Evolutionary conservation across 805 yeast species (phyloP).

Genomic region (Ogataea paradorogensis): DNA sequence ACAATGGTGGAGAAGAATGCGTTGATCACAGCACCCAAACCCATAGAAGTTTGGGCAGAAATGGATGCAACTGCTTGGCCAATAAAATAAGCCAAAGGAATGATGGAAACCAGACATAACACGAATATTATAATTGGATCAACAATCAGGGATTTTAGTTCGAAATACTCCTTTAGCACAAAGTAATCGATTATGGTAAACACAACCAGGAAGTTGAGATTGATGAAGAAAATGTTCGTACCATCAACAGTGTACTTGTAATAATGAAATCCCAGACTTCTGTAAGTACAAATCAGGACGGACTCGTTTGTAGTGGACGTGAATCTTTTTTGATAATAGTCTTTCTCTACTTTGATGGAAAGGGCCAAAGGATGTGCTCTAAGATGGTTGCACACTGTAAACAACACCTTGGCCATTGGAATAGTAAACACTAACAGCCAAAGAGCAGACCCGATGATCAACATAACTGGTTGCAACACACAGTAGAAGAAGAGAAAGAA

Average conservation of each 20-base stretch:
- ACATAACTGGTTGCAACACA: slow-evolving; percentile 64
- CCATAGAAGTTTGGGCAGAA: slow-evolving; percentile 98
- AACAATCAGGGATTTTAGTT: slow-evolving; percentile 44
- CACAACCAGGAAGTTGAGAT: slow-evolving; percentile 71
- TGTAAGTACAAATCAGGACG: slow-evolving; percentile 82
- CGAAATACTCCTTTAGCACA: slow-evolving; percentile 47
- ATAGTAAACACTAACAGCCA: slow-evolving; percentile 88
- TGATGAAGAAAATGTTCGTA: slow-evolving; percentile 88
- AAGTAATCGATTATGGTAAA: slow-evolving; percentile 81
- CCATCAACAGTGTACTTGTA: slow-evolving; percentile 97
- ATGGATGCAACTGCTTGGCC: slow-evolving; percentile 99
- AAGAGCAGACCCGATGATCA: slow-evolving; percentile 52
- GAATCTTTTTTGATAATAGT: slow-evolving; percentile 38
- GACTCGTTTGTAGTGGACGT: slow-evolving; percentile 45
- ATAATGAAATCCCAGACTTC: slow-evolving; percentile 89
- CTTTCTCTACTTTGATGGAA: slow-evolving; percentile 62
- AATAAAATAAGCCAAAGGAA: slow-evolving; percentile 93
- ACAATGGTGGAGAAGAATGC: slow-evolving; percentile 97
- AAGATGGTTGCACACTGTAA: slow-evolving; percentile 68
- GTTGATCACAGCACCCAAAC: slow-evolving; percentile 96
- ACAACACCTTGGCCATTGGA: slow-evolving; percentile 85
- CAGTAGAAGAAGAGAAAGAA: slow-evolving; percentile 72
- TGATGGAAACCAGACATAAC: slow-evolving; percentile 75
- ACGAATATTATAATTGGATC: slow-evolving; percentile 66
- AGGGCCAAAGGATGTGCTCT: slow-evolving; percentile 89